phyloP scores from a whole-genome alignment of 352 stramenopile genomes.

The Thalassiosira livingstoniorum region DNA sequence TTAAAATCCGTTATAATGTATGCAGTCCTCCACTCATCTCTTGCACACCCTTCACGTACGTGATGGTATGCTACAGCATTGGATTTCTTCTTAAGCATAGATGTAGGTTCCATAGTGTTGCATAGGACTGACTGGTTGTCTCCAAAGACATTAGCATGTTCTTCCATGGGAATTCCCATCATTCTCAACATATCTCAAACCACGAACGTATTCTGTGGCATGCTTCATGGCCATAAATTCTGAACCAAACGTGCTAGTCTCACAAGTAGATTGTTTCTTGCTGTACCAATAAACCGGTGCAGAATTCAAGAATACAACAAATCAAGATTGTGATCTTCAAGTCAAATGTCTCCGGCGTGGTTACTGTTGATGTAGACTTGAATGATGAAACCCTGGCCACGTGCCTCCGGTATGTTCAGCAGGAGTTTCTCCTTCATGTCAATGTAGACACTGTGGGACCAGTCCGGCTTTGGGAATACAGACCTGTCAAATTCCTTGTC shows the following conservation, averaged over 20 bases:
- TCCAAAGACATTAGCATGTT: conserved; percentile 44
- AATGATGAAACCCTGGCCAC: conserved; percentile 8
- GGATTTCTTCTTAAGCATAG: conserved; percentile 55
- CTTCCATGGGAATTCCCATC: conserved; percentile 55
- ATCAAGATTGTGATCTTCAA: conserved; percentile 22
- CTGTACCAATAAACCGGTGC: conserved; percentile 27
- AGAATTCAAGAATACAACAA: conserved; percentile 33
- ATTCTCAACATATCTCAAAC: conserved; percentile 60
- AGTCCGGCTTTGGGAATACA: conserved; percentile 18
- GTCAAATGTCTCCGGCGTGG: conserved; percentile 30
- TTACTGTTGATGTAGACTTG: conserved; percentile 36
- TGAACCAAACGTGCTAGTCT: conserved; percentile 29
- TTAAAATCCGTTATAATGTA: conserved; percentile 41
- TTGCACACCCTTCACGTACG: conserved; percentile 46
- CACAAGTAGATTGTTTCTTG: conserved; percentile 37
- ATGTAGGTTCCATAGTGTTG: conserved; percentile 38
- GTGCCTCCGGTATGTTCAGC: background rate
- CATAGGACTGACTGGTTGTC: conserved; percentile 65
- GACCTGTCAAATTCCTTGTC: conserved; percentile 16
- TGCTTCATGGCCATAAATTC: too few relatives aligned
- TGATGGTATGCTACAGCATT: conserved; percentile 59
- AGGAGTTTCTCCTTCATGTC: conserved; percentile 8
- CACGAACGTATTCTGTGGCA: too few relatives aligned
- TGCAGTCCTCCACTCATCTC: conserved; percentile 17
- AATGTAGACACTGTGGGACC: conserved; percentile 4